Base-by-base conservation (phyloP, 1,284 basidiomycete species). In the Fomitopsis palustris region DNA sequence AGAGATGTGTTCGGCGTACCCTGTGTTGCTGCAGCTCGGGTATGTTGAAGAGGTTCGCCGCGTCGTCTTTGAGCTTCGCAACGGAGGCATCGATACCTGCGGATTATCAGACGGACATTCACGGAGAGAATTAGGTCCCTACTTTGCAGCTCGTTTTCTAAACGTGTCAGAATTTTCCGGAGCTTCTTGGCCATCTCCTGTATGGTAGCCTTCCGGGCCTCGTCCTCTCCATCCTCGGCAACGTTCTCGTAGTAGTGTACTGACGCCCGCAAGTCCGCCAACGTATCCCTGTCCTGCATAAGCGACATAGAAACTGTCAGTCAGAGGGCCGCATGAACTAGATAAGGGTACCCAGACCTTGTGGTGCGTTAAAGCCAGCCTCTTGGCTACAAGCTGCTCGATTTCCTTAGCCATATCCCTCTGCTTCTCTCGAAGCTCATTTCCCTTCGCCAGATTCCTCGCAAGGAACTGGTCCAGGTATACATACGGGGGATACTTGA, bases 391-490 rank as follows among this genome's bases (percentile, higher is more conserved):
- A 29, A 90, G 68, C 45, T 73, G 72, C 53, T 78, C 73, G 16
- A 85, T 77, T 59, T 84, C 77, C n/a, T 73, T 74, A 7, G 74
- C 63, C 56, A 87, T 77, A 31, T 78, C 74, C n/a, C 72, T 71
- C 66, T 82, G 79, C 58, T 75, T 62, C 42, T 55, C 65, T 52
- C 81, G 70, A 65, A 83, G 85, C 57, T 76, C 69, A 33, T 79
- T 77, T 5, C 82, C 80, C 33, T 85, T 62, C 16, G 77, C 75
- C 2, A 82, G 64, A 55, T 88, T 90, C 55, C 80, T 77, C 54
- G 77, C 75, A 62, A 91, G 65, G 66, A 90, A 92, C 59, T 84
- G 82, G 67, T 92, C 90, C 54, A 92, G 74, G 67, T 83, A 90
- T 43, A 92, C 75, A 35, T 76, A 74, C 62, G 80, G 81, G 2